Evolutionary conservation across 202 grass and related monocot species (phyloP).

Genomic region (Setaria italica): DNA sequence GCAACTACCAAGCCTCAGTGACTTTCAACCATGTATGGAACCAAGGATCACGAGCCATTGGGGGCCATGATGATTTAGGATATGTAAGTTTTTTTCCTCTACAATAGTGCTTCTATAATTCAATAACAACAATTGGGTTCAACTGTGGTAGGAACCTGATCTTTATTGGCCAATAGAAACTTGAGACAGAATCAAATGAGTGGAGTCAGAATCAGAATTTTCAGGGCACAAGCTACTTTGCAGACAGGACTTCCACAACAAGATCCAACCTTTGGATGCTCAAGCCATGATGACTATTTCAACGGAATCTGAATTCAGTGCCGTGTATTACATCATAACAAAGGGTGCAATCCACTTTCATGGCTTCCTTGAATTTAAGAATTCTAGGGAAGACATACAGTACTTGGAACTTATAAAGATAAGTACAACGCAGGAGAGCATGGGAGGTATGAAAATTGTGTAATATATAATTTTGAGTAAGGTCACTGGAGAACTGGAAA

Average conservation of each 20-base stretch:
- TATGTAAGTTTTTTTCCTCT: background rate
- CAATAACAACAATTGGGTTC: background rate
- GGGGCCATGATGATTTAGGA: background rate
- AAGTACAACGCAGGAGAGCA: background rate
- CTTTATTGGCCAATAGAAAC: conserved; percentile 22
- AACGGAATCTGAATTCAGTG: conserved; percentile 3
- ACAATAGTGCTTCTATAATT: background rate
- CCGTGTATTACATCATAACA: conserved; percentile 26
- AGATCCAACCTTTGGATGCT: conserved; percentile 24
- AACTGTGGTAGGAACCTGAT: background rate
- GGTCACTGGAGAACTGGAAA: background rate
- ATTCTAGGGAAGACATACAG: background rate
- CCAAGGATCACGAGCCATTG: background rate
- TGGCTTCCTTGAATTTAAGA: background rate
- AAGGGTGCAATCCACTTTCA: background rate
- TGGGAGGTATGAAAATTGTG: background rate
- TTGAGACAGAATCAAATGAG: conserved; percentile 42
- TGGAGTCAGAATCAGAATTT: conserved; percentile 57
- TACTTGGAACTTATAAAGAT: background rate
- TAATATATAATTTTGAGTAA: background rate
- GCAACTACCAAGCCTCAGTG: background rate
- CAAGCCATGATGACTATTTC: conserved; percentile 30
- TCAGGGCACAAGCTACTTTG: conserved; percentile 25
- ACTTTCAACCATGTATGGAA: background rate
- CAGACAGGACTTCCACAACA: conserved; percentile 14